Percentiles rank a stretch among this genome's conserved stretches.
These are phyloP conservation scores for Aspergillus flavus DNA, from an alignment of 2,329 filamentous ascomycete genomes.

Conservation along the genomic window DNA sequence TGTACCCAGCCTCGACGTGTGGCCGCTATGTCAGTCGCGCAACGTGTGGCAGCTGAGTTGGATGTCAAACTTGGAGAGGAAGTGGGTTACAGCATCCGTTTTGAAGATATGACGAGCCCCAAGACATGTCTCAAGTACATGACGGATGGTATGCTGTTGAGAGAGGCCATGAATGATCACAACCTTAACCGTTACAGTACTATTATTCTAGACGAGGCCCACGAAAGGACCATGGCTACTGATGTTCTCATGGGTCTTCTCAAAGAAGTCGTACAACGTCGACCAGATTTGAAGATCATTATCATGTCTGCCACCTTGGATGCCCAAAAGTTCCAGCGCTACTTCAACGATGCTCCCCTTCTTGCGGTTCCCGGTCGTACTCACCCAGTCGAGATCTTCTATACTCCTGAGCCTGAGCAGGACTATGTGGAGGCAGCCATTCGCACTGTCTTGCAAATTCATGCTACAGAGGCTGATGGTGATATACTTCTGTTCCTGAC, in stretches of 20 bases:
- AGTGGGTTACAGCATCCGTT: slow-evolving; percentile 98
- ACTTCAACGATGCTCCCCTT: slow-evolving; percentile 92
- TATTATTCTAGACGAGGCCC: slow-evolving; percentile 97
- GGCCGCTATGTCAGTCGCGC: slow-evolving; percentile 96
- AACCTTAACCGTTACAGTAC: slow-evolving; percentile 90
- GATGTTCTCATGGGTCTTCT: slow-evolving; percentile 96
- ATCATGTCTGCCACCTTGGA: slow-evolving; percentile 99
- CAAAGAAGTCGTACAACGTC: slow-evolving; percentile 81
- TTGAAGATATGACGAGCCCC: slow-evolving; percentile 88
- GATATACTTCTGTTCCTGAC: slow-evolving; percentile 95
- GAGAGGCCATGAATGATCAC: slow-evolving; percentile 96
- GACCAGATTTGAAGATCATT: slow-evolving; percentile 93
- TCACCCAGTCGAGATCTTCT: slow-evolving; percentile 96
- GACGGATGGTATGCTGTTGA: slow-evolving; percentile 97
- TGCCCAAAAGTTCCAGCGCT: slow-evolving; percentile 95
- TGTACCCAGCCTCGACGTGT: slow-evolving; percentile 98
- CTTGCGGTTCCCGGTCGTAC: slow-evolving; percentile 94
- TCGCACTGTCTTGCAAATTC: slow-evolving; percentile 93
- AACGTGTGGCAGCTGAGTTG: slow-evolving; percentile 96
- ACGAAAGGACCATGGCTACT: slow-evolving; percentile 95
- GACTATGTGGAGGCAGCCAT: slow-evolving; percentile 97
- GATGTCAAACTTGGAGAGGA: slow-evolving; percentile 91
- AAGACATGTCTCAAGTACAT: slow-evolving; percentile 98
- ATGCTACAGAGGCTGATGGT: slow-evolving; percentile 87
- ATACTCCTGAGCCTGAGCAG: slow-evolving; percentile 91